A percentile compares a stretch with the other conserved stretches of the same genome.
Conservation (phyloP, 306 rosid species). For the Fagus crenata region DNA sequence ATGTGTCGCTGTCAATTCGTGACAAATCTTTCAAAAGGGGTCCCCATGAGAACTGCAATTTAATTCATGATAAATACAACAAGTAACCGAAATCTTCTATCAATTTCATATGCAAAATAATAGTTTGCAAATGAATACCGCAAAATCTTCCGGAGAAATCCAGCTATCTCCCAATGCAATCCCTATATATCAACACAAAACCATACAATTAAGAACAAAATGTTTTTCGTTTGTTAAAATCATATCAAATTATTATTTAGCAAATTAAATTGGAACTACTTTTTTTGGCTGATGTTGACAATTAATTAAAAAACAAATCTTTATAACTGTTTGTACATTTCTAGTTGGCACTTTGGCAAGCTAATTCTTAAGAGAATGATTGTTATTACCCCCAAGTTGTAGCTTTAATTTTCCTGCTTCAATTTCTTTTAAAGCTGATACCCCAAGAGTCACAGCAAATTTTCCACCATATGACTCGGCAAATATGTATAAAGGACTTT, state of each 20-base stretch:
- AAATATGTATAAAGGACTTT: not conserved
- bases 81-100: not conserved
- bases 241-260: too few relatives aligned
- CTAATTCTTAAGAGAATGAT: not conserved
- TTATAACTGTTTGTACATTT: too few relatives aligned
- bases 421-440: not conserved
- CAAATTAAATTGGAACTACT: too few relatives aligned
- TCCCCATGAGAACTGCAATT: constrained; percentile 1
- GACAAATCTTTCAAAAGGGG: constrained; percentile 2
- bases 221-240: too few relatives aligned
- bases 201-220: not conserved
- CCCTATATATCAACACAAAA: not conserved
- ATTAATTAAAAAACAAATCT: too few relatives aligned
- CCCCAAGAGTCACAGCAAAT: not conserved
- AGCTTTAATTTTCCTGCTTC: not conserved
- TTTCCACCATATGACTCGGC: not conserved
- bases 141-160: constrained; percentile 8
- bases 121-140: not conserved
- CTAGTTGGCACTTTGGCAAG: too few relatives aligned
- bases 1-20: not conserved
- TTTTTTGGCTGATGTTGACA: too few relatives aligned
- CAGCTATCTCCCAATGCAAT: not conserved
- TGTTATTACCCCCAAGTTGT: not conserved
- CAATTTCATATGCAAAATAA: not conserved
- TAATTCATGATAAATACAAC: not conserved